A percentile compares a stretch with the other conserved stretches of the same genome.
These are phyloP conservation scores for Gossypium stocksii DNA, from an alignment of 345 rosid genomes.

Conservation along the genomic window DNA sequence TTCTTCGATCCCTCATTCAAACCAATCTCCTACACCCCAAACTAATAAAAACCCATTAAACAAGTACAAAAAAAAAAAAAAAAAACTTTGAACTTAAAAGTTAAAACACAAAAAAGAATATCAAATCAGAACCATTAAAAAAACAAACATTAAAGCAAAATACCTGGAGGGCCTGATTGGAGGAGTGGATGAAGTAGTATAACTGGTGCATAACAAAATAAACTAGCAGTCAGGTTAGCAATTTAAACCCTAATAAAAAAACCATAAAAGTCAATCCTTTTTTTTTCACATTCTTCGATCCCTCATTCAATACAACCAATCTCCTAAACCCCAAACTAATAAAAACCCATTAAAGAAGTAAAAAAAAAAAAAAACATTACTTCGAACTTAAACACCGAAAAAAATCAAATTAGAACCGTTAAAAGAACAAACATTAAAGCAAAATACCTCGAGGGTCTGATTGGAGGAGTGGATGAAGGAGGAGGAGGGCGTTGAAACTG, in stretches of 20 bases:
- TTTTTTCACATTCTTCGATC: no score
- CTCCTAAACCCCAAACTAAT: not conserved
- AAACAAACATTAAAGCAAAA: not conserved
- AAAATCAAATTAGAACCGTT: not conserved
- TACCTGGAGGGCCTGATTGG: conserved; percentile 26
- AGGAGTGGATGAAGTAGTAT: conserved; percentile 16
- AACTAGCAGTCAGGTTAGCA: not conserved
- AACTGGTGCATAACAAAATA: not conserved
- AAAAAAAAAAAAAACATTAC: not conserved
- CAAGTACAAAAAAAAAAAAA: not conserved
- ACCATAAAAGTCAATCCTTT: not conserved
- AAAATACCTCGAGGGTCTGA: conserved; percentile 25
- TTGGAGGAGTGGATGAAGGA: conserved; percentile 16
- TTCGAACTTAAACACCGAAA: not conserved
- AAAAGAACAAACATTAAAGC: not conserved
- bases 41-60: not conserved
- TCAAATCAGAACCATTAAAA: not conserved
- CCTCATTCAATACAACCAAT: not conserved
- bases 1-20: no score
- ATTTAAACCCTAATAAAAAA: conserved; percentile 2
- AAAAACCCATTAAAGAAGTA: not conserved
- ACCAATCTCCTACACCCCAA: not conserved
- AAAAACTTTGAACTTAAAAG: not conserved
- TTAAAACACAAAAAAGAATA: not conserved
- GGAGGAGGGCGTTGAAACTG: conserved; percentile 27